Evolutionary conservation across 202 grass and related monocot species (phyloP).

Genomic region (Setaria viridis): DNA sequence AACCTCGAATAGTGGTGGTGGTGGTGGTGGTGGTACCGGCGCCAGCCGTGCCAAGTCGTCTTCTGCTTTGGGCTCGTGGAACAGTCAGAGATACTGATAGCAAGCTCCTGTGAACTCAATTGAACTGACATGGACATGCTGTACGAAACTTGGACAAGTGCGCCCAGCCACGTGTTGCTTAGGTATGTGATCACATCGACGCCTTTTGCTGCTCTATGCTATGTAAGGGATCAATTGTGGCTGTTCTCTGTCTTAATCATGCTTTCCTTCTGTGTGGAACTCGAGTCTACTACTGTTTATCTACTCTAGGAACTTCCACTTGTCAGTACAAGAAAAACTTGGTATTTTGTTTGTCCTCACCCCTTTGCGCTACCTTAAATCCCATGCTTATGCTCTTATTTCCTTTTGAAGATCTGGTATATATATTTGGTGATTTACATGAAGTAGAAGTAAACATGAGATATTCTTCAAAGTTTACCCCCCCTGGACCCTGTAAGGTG

Average conservation of each 20-base stretch:
- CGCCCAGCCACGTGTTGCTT: constrained; percentile 38
- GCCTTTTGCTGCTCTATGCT: constrained; percentile 31
- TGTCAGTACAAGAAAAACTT: constrained; percentile 9
- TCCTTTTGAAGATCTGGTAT: neutral
- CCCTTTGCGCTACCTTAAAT: neutral
- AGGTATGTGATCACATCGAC: constrained; percentile 26
- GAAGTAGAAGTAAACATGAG: neutral
- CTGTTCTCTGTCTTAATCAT: constrained; percentile 26
- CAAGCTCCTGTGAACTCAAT: constrained; percentile 56
- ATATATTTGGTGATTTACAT: constrained; percentile 5
- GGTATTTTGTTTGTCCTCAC: neutral
- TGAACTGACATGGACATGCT: constrained; percentile 57
- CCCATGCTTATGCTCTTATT: neutral
- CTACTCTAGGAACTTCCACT: constrained; percentile 8
- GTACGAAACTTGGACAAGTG: constrained; percentile 54
- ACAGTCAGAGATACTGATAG: constrained; percentile 50
- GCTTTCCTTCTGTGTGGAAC: constrained; percentile 1
- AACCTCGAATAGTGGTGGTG: constrained; percentile 42
- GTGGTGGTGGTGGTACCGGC: constrained; percentile 40
- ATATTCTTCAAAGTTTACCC: neutral
- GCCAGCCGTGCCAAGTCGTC: constrained; percentile 46
- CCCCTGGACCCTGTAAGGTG: neutral
- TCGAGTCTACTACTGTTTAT: neutral
- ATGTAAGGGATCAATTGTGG: constrained; percentile 12
- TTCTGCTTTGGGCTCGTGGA: constrained; percentile 52